Percentiles rank a stretch among this genome's conserved stretches.
These are phyloP conservation scores for Gnomoniopsis smithogilvyi DNA, from an alignment of 2,329 filamentous ascomycete genomes.

Conservation along the genomic window DNA sequence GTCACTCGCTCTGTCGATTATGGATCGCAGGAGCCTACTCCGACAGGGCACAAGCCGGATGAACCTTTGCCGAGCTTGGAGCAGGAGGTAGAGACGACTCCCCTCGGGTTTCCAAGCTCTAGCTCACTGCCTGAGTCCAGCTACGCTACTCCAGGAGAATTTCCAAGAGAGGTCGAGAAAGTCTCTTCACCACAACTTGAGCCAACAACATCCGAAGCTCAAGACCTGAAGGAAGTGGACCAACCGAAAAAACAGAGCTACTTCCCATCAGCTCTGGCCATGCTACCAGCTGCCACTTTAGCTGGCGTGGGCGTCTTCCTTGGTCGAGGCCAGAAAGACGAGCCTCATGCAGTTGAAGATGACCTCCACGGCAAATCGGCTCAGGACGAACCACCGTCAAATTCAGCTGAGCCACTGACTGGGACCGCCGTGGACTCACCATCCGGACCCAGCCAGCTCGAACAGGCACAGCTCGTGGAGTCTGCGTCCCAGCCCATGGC, in stretches of 20 bases:
- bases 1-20: constrained; percentile 41
- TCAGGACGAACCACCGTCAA: not conserved
- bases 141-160: constrained; percentile 15
- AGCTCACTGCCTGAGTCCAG: constrained; percentile 13
- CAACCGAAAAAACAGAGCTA: constrained; percentile 11
- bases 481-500: not conserved
- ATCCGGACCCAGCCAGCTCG: not conserved
- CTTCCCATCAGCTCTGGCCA: constrained; percentile 20
- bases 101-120: not conserved
- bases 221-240: not conserved
- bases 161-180: not conserved
- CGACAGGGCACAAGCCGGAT: constrained; percentile 34
- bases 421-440: constrained; percentile 2
- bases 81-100: not conserved
- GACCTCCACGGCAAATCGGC: not conserved
- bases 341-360: not conserved
- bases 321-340: constrained; percentile 17
- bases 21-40: constrained; percentile 65
- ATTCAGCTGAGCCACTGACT: not conserved
- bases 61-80: not conserved
- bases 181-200: not conserved
- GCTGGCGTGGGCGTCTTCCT: constrained; percentile 23
- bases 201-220: not conserved
- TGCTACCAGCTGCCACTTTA: constrained; percentile 19
- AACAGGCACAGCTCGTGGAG: no score